Base-by-base conservation (phyloP, 108 stramenopile species). In the Aurantiochytrium sp. region DNA sequence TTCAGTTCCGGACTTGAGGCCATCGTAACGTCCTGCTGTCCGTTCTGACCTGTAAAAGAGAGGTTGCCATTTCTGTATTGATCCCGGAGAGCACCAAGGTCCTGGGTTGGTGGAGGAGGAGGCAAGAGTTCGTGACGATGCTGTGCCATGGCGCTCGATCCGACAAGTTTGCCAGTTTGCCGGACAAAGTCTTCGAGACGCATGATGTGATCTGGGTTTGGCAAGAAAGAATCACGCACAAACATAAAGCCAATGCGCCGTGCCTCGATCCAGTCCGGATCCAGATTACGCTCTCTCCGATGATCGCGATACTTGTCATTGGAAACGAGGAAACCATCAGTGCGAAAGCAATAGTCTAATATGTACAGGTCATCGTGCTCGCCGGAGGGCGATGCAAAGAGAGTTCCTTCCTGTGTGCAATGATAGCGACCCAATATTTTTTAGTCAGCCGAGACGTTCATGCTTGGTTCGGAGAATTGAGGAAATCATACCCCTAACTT, bases 301-400 rank as follows among this genome's bases (percentile, higher is more conserved):
- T 83, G 76, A 35, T 83, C 76, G 0, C 76, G 45, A 23, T 83
- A 83, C 51, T 3, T 83, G 51, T 83, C 76, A 35, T 83, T 83
- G 4, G 49, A 53, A 6, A 83, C 76, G 6, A 83, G 76, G 51
- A 83, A 83, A 2, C 76, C 76, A 23, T 83, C 76, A 14, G 76
- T 83, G n/a, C 76, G 76, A 45, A 53, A 83, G 12, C 49, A 47
- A 23, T 53, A 83, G 28, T 83, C 76, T 45, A 83, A 6, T 16
- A 83, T 47, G 51, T 83, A 83, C 51, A 83, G 76, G 23, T 83
- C 76, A 83, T 83, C 76, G 28, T 83, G 76, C 51, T 83, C 76
- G 14, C 76, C 76, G 10, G 76, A 83, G 12, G 76, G 76, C n/a
- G 76, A 47, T 23, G 76, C 76, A 45, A 53, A 83, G 19, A 83